phyloP scores from a whole-genome alignment of 495 filamentous ascomycete genomes.

The Echria macrotheca region DNA sequence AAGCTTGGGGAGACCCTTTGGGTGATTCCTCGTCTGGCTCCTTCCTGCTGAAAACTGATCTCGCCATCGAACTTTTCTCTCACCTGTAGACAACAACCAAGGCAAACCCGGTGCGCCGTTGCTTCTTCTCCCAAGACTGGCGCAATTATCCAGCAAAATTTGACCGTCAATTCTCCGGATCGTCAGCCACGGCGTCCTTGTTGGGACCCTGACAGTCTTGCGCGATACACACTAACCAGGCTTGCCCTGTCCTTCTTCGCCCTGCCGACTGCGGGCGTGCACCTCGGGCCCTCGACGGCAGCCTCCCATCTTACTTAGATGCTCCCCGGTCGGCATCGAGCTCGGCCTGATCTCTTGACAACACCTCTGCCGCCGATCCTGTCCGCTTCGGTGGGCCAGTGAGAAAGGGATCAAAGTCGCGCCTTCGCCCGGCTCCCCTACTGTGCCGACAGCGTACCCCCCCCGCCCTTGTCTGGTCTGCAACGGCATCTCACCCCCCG shows the following conservation, averaged over 20 bases:
- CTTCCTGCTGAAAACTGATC: neutral
- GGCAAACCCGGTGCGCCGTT: neutral
- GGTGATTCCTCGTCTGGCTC: neutral
- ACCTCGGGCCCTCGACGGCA: neutral
- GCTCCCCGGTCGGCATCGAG: slow-evolving; percentile 14
- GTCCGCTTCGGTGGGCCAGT: slow-evolving; percentile 9
- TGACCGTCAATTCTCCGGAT: slow-evolving; percentile 33
- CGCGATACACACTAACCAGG: slow-evolving; percentile 1
- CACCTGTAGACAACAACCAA: neutral
- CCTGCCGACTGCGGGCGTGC: neutral
- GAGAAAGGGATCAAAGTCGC: slow-evolving; percentile 21
- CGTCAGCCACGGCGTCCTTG: slow-evolving; percentile 17
- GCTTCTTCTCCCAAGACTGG: slow-evolving; percentile 7
- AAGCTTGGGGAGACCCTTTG: slow-evolving; percentile 6
- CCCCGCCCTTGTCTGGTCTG: slow-evolving; percentile 30
- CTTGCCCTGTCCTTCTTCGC: neutral
- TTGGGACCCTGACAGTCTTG: slow-evolving; percentile 13
- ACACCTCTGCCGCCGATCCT: slow-evolving; percentile 18
- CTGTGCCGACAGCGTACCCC: too few species aligned
- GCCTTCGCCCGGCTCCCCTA: slow-evolving; percentile 19
- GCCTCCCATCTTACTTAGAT: slow-evolving; percentile 14
- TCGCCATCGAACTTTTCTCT: too few species aligned
- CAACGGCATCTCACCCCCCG: slow-evolving; percentile 16
- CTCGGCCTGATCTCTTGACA: slow-evolving; percentile 21
- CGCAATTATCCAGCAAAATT: slow-evolving; percentile 29